Base-by-base conservation (phyloP, 2,329 filamentous ascomycete genomes). In the Ophiostoma fasciatum region DNA sequence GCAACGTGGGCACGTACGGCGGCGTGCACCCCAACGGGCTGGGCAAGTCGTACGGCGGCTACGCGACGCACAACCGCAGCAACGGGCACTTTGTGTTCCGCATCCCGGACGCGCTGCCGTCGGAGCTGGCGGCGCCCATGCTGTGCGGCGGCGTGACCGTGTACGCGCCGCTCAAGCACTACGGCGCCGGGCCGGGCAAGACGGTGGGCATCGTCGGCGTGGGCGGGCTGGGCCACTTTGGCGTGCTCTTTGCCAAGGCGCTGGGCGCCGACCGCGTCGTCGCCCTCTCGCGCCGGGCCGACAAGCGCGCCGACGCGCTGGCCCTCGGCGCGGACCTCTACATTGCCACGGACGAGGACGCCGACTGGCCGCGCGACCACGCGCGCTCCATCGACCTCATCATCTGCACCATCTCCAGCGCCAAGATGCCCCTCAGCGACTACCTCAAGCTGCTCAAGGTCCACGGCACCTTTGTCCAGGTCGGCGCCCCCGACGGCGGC, bases 361-460 rank as follows among this genome's bases (percentile, higher is more conserved):
- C 59, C 20, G 62, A 66, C 45, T 78, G 74, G 74, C 55, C 56
- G 5, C 59, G 54, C 37, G 67, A 64, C 45, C 57, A 76, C 46
- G 51, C 51, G 5, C 54, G 59, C 29, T 59, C 59, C 4, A 57
- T 78, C 33, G 74, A 78, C 47, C 49, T 78, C 9, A 72, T 78
- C 44, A 49, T 78, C 42, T 37, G 57, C 45, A 78, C 73, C 3
- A 68, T 75, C 19, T 71, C 64, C 7, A 51, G 45, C 31, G 34
- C 42, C 3, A 45, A 52, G 13, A 78, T 82, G 74, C 78, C 78
- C 0, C 49, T 82, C 19, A 54, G 55, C 37, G 53, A 68, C 28
- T 84, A 83, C 54, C 58, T 84, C 38, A 48, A 56, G 12, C 60
- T 83, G 8, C 59, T 82, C 36, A 71, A 78, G 52, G 63, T 82